Base-by-base conservation (phyloP, 73 alveolate genomes). In the Paraurostyla sp. region DNA sequence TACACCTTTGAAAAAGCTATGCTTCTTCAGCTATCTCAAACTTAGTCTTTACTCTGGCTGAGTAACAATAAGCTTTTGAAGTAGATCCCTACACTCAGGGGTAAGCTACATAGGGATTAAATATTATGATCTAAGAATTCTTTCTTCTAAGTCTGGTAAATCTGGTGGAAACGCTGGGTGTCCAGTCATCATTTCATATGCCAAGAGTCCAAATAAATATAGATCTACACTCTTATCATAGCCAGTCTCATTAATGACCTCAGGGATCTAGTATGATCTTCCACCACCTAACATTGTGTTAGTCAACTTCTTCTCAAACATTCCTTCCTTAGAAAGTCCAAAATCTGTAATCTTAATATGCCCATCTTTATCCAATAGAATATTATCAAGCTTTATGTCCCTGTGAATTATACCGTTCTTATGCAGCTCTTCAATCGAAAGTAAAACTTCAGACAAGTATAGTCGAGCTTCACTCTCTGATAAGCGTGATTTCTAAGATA, bases 291-390 rank as follows among this genome's bases (percentile, higher is more conserved):
- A 91, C 85, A 97, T 94, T 27, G 87, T 75, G 48, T 93, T 94
- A 20, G 98, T 83, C 62, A 76, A 91, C 83, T 86, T 87, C 51
- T 78, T 38, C 62, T 93, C 96, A 57, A 92, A 90, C 36, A 94
- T 92, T 33, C 98, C 98, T 89, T 97, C 98, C 71, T 97, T 86
- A 13, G 98, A 91, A 32, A 97, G 92, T 32, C 99, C 99, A 87
- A 97, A 97, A 81, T 97, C 99, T 22, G 99, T 96, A 27, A 97
- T 89, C 92, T 88, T 93, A 15, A 97, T 97, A 92, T 97, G 99
- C 0, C 99, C 99, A 73, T 97, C 98, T 54, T 76, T 80, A 90
- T 95, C 99, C 30, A 97, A 87, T 3, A 97, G 97, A 0, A 97
- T 93, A 83, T 97, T 97, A 51, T 97, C 98, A 15, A 98, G 99